These are phyloP conservation scores for Dothistroma septosporum DNA, from an alignment of 2,329 filamentous ascomycete genomes.

Conservation along the genomic window DNA sequence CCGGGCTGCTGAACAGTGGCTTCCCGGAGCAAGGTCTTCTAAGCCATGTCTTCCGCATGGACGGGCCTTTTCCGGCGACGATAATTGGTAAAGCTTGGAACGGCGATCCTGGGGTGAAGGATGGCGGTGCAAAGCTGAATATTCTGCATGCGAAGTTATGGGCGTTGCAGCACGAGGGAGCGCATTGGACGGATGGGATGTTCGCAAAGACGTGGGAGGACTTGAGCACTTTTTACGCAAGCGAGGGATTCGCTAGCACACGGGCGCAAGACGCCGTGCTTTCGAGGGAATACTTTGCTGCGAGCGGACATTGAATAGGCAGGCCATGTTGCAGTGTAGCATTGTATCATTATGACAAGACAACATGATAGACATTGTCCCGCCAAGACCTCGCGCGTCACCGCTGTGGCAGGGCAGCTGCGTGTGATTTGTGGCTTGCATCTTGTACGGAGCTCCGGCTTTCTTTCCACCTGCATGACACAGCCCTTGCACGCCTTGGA, in stretches of 20 bases:
- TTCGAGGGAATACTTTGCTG: background rate
- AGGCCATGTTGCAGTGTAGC: background rate
- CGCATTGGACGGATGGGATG: slow-evolving; percentile 3
- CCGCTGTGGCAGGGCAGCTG: background rate
- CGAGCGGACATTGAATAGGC: background rate
- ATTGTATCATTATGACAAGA: background rate
- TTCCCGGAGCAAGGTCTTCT: slow-evolving; percentile 36
- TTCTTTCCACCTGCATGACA: background rate
- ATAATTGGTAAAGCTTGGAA: slow-evolving; percentile 30
- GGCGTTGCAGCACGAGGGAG: slow-evolving; percentile 7
- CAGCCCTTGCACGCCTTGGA: background rate
- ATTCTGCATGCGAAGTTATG: slow-evolving; percentile 38
- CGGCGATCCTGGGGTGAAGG: slow-evolving; percentile 26
- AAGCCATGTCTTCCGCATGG: slow-evolving; percentile 33
- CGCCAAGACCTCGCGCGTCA: background rate
- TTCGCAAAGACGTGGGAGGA: slow-evolving; percentile 9
- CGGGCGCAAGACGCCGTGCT: slow-evolving; percentile 3
- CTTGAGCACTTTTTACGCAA: slow-evolving; percentile 7
- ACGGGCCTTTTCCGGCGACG: slow-evolving; percentile 31
- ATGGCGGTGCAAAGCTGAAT: slow-evolving; percentile 27
- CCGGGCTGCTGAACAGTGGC: slow-evolving; percentile 29
- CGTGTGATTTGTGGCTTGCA: background rate
- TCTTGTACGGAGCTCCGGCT: background rate
- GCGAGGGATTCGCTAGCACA: slow-evolving; percentile 4
- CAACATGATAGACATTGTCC: background rate